Percentiles rank a stretch among this genome's conserved stretches.
phyloP scores from a whole-genome alignment of 176 grass and related monocot genomes.

The Lolium perenne region DNA sequence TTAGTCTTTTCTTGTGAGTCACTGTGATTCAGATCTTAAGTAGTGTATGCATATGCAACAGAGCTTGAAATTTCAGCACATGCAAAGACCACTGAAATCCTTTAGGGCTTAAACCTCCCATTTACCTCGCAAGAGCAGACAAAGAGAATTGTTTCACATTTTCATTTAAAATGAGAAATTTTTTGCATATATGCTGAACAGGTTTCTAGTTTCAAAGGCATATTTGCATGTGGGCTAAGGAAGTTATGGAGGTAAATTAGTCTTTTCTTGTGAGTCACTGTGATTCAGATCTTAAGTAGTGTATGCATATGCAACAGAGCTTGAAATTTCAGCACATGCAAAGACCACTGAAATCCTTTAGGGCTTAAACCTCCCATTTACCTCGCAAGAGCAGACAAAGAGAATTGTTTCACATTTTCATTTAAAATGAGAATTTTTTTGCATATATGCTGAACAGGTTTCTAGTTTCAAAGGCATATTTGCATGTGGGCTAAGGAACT shows the following conservation, averaged over 20 bases:
- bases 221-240: neutral
- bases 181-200: neutral
- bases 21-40: conserved; percentile 11
- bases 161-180: conserved; percentile 2
- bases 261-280: conserved; percentile 3
- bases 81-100: conserved; percentile 19
- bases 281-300: neutral
- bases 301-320: neutral
- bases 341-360: conserved; percentile 2
- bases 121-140: neutral
- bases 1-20: conserved; percentile 5
- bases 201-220: neutral
- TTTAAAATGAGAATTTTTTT: conserved; percentile 1
- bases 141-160: neutral
- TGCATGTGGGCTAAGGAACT: neutral
- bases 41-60: neutral
- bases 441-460: conserved; percentile 6
- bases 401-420: neutral
- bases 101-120: neutral
- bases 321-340: conserved; percentile 3
- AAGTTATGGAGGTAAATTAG: neutral
- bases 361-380: neutral
- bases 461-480: neutral
- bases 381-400: neutral
- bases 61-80: neutral